These are phyloP conservation scores for Scheffersomyces stambukii DNA, from an alignment of 1,139 yeast species.

Conservation along the genomic window DNA sequence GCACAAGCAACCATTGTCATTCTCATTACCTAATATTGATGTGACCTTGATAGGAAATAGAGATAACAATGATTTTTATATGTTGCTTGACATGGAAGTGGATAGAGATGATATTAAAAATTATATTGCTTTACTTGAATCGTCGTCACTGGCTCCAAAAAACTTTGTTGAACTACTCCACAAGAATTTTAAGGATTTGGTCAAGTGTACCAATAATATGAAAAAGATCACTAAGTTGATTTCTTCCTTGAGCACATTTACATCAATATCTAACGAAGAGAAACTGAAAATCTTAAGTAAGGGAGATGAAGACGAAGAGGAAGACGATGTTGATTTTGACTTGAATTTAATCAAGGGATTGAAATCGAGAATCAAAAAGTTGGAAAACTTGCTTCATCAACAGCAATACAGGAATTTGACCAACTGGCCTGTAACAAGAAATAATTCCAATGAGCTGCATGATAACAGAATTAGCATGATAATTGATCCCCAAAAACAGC, in stretches of 20 bases:
- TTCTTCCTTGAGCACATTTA: conserved; percentile 28
- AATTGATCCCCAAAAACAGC: conserved; percentile 9
- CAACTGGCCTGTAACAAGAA: conserved; percentile 49
- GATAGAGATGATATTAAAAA: conserved; percentile 39
- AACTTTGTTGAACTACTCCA: conserved; percentile 39
- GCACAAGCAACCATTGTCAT: conserved; percentile 13
- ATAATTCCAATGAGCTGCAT: conserved; percentile 5
- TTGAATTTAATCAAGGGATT: conserved; percentile 49
- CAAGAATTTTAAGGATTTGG: conserved; percentile 44
- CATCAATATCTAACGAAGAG: conserved; percentile 21
- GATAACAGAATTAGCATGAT: conserved; percentile 20
- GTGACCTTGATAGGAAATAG: conserved; percentile 30
- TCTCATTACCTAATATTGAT: conserved; percentile 38
- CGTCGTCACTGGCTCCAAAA: conserved; percentile 15
- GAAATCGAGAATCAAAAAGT: conserved; percentile 54
- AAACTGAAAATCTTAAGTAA: conserved; percentile 8
- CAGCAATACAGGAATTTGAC: conserved; percentile 54
- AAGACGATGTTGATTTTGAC: conserved; percentile 27
- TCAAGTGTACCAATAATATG: conserved; percentile 35
- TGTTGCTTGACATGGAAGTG: conserved; percentile 22
- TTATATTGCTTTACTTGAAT: conserved; percentile 28
- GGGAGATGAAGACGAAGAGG: conserved; percentile 16
- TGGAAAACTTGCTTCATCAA: conserved; percentile 66
- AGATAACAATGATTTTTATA: conserved; percentile 14
- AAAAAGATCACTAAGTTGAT: conserved; percentile 34